These are phyloP conservation scores for Hypoxylon trugodes DNA, from an alignment of 495 filamentous ascomycete genomes.

Conservation along the genomic window DNA sequence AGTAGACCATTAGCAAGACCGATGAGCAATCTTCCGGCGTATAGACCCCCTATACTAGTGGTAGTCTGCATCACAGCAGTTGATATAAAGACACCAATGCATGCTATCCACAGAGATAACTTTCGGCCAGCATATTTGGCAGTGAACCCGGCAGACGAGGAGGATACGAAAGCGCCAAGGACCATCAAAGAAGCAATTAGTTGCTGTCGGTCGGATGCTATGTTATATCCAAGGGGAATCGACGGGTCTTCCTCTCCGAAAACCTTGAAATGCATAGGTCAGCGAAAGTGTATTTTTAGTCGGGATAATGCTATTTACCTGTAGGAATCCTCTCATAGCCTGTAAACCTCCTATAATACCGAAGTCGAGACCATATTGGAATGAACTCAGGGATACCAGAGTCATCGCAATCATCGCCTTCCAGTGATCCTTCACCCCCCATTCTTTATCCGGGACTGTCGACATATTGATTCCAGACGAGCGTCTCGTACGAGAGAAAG, in stretches of 20 bases:
- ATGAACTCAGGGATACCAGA: constrained; percentile 61
- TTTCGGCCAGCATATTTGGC: constrained; percentile 59
- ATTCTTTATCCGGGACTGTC: constrained; percentile 33
- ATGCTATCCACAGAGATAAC: constrained; percentile 58
- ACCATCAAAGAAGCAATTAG: constrained; percentile 68
- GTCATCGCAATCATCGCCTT: constrained; percentile 54
- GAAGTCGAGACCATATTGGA: constrained; percentile 72
- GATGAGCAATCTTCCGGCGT: constrained; percentile 64
- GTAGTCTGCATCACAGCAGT: constrained; percentile 68
- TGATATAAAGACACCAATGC: constrained; percentile 56
- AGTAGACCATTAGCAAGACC: constrained; percentile 65
- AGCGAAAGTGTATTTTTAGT: not conserved
- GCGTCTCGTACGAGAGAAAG: not conserved
- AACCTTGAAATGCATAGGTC: constrained; percentile 38
- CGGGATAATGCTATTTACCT: constrained; percentile 40
- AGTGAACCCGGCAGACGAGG: constrained; percentile 60
- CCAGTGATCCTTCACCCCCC: constrained; percentile 49
- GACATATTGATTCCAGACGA: constrained; percentile 25
- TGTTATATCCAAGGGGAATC: constrained; percentile 62
- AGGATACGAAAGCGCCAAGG: constrained; percentile 66
- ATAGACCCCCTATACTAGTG: constrained; percentile 60
- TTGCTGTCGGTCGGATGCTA: constrained; percentile 61
- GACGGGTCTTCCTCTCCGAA: constrained; percentile 53
- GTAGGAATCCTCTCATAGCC: constrained; percentile 68
- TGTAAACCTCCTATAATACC: constrained; percentile 68